Conservation (phyloP, 1,139 yeast species). For the Blastobotrys petasosporus region DNA sequence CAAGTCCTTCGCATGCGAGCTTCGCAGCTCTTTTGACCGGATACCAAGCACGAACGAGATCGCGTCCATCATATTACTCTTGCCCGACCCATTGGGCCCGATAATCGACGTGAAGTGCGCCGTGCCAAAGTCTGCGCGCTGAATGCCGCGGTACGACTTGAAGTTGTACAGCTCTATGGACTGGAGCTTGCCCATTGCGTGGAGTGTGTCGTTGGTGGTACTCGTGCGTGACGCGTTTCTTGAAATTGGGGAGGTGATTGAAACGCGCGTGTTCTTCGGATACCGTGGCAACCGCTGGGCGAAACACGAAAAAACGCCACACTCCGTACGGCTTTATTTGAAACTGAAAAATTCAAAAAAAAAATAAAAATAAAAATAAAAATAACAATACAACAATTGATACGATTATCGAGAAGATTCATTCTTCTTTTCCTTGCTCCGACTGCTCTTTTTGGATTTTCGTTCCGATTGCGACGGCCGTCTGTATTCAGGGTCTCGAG, state of each 20-base stretch:
- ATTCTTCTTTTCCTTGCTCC: too few relatives aligned
- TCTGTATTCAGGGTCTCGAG: too few relatives aligned
- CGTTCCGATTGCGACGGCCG: too few relatives aligned
- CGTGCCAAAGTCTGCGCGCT: conserved; percentile 74
- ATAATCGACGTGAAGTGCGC: conserved; percentile 83
- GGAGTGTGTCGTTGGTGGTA: not conserved
- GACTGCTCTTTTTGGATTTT: too few relatives aligned
- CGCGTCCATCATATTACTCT: conserved; percentile 97
- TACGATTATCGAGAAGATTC: too few relatives aligned
- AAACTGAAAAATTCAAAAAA: too few relatives aligned
- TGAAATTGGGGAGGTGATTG: conserved; percentile 1
- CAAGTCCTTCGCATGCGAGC: conserved; percentile 65
- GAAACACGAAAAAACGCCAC: too few relatives aligned
- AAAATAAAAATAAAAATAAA: too few relatives aligned
- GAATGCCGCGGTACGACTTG: conserved; percentile 80
- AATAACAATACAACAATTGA: too few relatives aligned
- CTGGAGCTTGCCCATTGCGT: conserved; percentile 26
- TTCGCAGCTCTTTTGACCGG: conserved; percentile 68
- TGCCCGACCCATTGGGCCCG: conserved; percentile 98
- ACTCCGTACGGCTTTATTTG: too few relatives aligned
- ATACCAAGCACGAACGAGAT: conserved; percentile 93
- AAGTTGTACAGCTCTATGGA: conserved; percentile 58
- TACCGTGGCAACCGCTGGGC: too few relatives aligned
- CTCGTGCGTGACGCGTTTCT: not conserved
- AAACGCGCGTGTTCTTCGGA: too few relatives aligned